Percentiles rank a stretch among this genome's conserved stretches.
Evolutionary conservation across 495 filamentous ascomycete genomes (phyloP).

Genomic region (Hypoxylon lenormandii): DNA sequence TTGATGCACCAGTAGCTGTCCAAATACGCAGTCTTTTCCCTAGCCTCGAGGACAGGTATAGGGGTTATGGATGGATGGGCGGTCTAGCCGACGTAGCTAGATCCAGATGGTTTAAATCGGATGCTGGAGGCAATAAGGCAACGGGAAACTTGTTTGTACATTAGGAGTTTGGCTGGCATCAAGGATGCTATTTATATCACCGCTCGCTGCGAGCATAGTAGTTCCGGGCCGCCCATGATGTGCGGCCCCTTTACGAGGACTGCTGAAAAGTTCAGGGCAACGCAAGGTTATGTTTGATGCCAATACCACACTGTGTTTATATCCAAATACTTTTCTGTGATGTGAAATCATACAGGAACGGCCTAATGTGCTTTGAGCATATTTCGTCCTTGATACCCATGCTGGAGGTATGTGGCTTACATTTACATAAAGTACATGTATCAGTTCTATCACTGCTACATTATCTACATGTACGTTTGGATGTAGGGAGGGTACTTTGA

Average conservation of each 20-base stretch:
- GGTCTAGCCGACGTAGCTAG: not conserved
- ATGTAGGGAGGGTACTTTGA: too few species aligned
- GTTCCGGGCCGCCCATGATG: constrained; percentile 7
- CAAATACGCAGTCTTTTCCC: not conserved
- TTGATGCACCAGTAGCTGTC: constrained; percentile 53
- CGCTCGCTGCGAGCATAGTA: constrained; percentile 28
- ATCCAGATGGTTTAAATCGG: constrained; percentile 4
- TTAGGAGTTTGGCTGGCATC: constrained; percentile 31
- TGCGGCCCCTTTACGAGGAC: constrained; percentile 11
- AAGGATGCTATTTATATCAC: constrained; percentile 12
- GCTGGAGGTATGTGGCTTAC: too few species aligned
- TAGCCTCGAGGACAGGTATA: constrained; percentile 6
- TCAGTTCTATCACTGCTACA: too few species aligned
- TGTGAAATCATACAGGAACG: not conserved
- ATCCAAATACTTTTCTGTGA: not conserved
- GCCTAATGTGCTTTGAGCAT: too few species aligned
- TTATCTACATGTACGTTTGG: too few species aligned
- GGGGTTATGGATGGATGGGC: constrained; percentile 7
- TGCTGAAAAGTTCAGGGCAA: constrained; percentile 26
- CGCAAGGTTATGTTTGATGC: too few species aligned
- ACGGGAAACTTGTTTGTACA: constrained; percentile 20
- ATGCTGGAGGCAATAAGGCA: not conserved
- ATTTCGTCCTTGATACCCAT: too few species aligned
- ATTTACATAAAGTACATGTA: too few species aligned
- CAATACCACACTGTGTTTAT: not conserved